Conservation (phyloP, 2,329 filamentous ascomycete genomes). For the Fusarium brachygibbosum region DNA sequence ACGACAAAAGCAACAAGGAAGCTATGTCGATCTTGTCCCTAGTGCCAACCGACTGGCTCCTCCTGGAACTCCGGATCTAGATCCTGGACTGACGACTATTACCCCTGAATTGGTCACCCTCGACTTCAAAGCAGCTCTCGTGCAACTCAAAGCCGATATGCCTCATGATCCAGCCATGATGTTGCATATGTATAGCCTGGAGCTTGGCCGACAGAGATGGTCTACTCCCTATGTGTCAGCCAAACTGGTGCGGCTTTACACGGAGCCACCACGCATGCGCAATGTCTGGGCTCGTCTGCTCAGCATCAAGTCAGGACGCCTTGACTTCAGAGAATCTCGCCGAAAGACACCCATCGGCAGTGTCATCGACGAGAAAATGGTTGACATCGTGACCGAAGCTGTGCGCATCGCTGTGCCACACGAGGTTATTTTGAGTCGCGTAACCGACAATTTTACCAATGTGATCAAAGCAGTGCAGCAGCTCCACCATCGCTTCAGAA, state of each 20-base stretch:
- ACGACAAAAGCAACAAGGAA: slow-evolving; percentile 52
- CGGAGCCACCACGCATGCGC: slow-evolving; percentile 85
- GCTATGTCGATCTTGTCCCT: slow-evolving; percentile 34
- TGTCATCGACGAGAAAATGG: slow-evolving; percentile 79
- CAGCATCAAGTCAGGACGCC: slow-evolving; percentile 82
- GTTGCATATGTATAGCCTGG: slow-evolving; percentile 86
- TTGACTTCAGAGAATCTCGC: slow-evolving; percentile 84
- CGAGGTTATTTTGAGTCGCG: slow-evolving; percentile 87
- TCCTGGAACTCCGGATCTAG: slow-evolving; percentile 53
- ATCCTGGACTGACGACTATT: slow-evolving; percentile 52
- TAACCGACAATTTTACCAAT: slow-evolving; percentile 95
- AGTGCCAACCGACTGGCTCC: slow-evolving; percentile 56
- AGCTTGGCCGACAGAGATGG: slow-evolving; percentile 89
- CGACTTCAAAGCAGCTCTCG: slow-evolving; percentile 83
- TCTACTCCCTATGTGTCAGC: slow-evolving; percentile 84
- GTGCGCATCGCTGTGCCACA: slow-evolving; percentile 91
- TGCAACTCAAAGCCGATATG: slow-evolving; percentile 91
- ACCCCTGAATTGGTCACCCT: slow-evolving; percentile 79
- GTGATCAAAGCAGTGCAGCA: slow-evolving; percentile 88
- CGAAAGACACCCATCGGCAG: slow-evolving; percentile 72
- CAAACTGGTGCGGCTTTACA: slow-evolving; percentile 85
- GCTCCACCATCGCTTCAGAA: slow-evolving; percentile 92
- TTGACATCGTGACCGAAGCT: slow-evolving; percentile 87
- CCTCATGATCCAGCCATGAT: slow-evolving; percentile 91
- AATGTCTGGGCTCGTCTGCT: slow-evolving; percentile 88